Percentiles rank a stretch among this genome's conserved stretches.
Conservation (phyloP, 2,329 filamentous ascomycete species). For the Mycosphaerella sp. region DNA sequence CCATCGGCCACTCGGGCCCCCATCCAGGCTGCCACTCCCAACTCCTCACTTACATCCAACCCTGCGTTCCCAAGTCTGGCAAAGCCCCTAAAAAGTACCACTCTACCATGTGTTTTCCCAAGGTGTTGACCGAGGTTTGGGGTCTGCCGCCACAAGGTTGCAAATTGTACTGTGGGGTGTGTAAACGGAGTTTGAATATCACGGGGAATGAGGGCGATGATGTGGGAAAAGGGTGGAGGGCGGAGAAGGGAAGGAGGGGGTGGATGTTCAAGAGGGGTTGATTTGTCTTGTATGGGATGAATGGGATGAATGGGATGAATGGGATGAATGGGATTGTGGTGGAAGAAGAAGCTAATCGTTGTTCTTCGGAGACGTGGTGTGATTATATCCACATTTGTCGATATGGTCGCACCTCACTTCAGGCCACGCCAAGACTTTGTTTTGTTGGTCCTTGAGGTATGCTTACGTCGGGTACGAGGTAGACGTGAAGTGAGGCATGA, state of each 20-base stretch:
- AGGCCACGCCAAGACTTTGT: too few relatives aligned
- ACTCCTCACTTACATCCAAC: background rate
- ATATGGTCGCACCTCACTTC: too few relatives aligned
- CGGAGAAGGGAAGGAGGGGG: background rate
- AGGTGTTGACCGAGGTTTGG: constrained; percentile 3
- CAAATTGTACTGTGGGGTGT: constrained; percentile 3
- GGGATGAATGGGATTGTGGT: background rate
- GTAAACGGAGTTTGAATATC: background rate
- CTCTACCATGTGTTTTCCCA: constrained; percentile 3
- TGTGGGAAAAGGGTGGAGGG: constrained; percentile 1
- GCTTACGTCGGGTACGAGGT: too few relatives aligned
- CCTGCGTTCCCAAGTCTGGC: background rate
- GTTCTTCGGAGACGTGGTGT: too few relatives aligned
- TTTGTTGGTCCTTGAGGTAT: too few relatives aligned
- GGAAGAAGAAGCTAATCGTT: background rate
- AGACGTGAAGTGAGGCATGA: too few relatives aligned
- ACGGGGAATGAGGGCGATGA: background rate
- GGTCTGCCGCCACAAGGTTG: background rate
- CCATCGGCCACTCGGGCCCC: constrained; percentile 4
- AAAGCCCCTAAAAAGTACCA: constrained; percentile 1
- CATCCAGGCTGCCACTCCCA: constrained; percentile 1
- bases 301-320: background rate
- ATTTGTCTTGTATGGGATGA: background rate
- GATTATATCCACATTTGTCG: too few relatives aligned
- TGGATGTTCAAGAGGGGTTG: constrained; percentile 2